phyloP scores from a whole-genome alignment of 352 stramenopile species.

The Pythium insidiosum region DNA sequence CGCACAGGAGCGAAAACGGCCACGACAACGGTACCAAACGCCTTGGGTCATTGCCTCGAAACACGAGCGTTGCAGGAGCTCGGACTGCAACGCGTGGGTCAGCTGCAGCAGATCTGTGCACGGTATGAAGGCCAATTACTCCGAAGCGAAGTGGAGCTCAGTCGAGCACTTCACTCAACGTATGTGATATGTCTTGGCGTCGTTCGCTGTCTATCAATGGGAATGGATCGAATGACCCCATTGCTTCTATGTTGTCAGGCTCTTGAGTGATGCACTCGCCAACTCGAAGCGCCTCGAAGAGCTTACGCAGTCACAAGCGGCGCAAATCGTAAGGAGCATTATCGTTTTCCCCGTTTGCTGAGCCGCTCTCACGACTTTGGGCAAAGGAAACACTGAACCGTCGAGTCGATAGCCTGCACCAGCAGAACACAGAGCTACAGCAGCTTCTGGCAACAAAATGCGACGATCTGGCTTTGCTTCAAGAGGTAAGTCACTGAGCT shows the following conservation, averaged over 20 bases:
- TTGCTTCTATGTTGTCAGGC: too few species aligned
- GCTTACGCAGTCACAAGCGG: too few species aligned
- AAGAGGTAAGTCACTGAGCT: too few species aligned
- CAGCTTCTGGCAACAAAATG: too few species aligned
- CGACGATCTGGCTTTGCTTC: too few species aligned
- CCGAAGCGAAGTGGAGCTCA: constrained; percentile 37
- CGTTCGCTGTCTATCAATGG: neutral
- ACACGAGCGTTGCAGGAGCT: constrained; percentile 34
- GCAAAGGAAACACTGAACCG: too few species aligned
- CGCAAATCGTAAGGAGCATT: too few species aligned
- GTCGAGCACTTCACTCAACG: constrained; percentile 33
- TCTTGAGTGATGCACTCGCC: constrained; percentile 25
- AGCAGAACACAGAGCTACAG: too few species aligned
- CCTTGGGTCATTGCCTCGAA: constrained; percentile 18
- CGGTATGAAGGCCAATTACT: constrained; percentile 45
- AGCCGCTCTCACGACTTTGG: too few species aligned
- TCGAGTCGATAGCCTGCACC: too few species aligned
- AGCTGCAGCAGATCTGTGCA: constrained; percentile 29
- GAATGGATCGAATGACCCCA: neutral
- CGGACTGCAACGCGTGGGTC: constrained; percentile 26
- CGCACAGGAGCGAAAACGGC: neutral
- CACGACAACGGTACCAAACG: neutral
- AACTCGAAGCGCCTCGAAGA: constrained; percentile 28
- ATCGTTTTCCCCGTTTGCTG: too few species aligned
- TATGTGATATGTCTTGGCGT: constrained; percentile 4